Base-by-base conservation (phyloP, 768 basidiomycete genomes). In the Collybia sordida region DNA sequence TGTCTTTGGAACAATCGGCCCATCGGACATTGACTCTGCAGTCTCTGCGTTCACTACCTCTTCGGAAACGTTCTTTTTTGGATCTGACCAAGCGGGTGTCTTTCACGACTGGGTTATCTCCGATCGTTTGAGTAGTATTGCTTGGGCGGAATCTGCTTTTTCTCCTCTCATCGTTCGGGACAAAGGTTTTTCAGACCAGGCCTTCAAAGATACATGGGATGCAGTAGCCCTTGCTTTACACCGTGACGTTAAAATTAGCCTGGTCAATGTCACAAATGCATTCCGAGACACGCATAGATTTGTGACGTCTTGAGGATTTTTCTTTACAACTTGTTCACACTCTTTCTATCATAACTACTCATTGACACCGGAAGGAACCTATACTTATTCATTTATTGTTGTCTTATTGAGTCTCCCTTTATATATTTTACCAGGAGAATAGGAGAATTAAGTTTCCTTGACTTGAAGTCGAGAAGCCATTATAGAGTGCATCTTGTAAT, bases 61-160 rank as follows among this genome's bases (percentile, higher is more conserved):
- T 18, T 70, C 72, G 22, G 78, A 74, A 7, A 55, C 70, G 1
- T 64, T 86, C 31, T 85, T 85, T 59, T 86, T 86, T 61, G 86
- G 85, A 15, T 80, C 82, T 24, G 64, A 72, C 35, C 65, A 72
- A 42, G 80, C 78, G 4, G 61, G 60, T 15, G 66, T 71, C 19
- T 59, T 86, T 43, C 77, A 84, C 7, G 63, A 73, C 42, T 86
- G 82, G 83, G 72, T 80, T 6, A 75, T 84, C 44, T 65, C 69
- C 28, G 69, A 64, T 15, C 62, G 71, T 28, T 60, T 64, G 34
- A 61, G 63, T 23, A 58, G 64, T 17, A 66, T 84, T 28, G 58
- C 69, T 19, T 86, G 85, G 85, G 67, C 83, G 3, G 71, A 83
- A 50, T 71, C 71, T 48, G 68, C 80, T 6, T 69, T 74, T 15